phyloP scores from a whole-genome alignment of 805 yeast species.

The Candida nitratophila region DNA sequence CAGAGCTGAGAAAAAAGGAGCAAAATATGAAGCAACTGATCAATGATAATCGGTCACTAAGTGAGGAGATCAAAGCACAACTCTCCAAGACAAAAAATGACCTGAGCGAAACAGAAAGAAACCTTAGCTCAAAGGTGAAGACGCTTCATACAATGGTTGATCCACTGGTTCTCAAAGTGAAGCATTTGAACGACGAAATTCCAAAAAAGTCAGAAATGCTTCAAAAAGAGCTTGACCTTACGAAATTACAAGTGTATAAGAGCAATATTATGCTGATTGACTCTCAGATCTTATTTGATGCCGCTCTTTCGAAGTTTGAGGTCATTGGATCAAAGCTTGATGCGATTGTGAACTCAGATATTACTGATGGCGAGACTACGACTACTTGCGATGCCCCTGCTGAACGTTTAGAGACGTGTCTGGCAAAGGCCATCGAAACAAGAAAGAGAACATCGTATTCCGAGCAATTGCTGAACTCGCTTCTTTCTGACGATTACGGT shows the following conservation, averaged over 20 bases:
- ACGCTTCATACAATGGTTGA: no score
- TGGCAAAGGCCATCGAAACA: constrained; percentile 10
- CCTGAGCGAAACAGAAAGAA: no score
- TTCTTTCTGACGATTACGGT: no score
- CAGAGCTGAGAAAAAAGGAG: no score
- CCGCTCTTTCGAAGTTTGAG: constrained; percentile 21
- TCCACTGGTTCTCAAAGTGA: no score
- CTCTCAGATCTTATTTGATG: constrained; percentile 21
- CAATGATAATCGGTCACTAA: no score
- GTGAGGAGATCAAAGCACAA: no score
- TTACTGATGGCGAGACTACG: not conserved
- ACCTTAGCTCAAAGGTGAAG: no score
- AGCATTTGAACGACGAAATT: not conserved
- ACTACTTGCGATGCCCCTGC: constrained; percentile 1
- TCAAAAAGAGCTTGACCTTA: constrained; percentile 10
- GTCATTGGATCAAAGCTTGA: constrained; percentile 1
- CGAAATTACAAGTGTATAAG: constrained; percentile 18
- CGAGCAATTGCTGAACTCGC: not conserved
- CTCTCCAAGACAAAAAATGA: no score
- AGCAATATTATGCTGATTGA: constrained; percentile 17
- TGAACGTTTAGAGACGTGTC: constrained; percentile 10
- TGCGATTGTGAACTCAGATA: not conserved
- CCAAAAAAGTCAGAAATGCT: constrained; percentile 2
- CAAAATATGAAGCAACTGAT: no score
- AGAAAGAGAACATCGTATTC: constrained; percentile 5